These are phyloP conservation scores for Ogataea chonburiensis DNA, from an alignment of 805 yeast species.

Conservation along the genomic window DNA sequence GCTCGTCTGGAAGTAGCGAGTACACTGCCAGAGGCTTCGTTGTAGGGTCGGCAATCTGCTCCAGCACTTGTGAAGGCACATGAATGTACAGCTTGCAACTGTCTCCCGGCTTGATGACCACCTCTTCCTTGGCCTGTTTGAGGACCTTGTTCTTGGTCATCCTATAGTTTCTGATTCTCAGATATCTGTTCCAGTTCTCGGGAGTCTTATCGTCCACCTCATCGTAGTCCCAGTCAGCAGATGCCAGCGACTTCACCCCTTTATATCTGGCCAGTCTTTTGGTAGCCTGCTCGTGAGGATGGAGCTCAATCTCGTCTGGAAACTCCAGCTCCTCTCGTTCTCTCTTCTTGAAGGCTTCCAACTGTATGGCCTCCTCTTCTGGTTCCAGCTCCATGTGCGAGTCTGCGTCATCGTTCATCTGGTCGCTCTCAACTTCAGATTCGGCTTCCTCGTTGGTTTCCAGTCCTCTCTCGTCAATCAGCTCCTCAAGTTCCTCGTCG, in stretches of 20 bases:
- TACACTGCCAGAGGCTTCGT: slow-evolving; percentile 60
- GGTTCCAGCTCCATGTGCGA: slow-evolving; percentile 70
- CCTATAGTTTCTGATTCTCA: slow-evolving; percentile 72
- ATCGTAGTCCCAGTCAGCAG: slow-evolving; percentile 83
- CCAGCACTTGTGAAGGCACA: slow-evolving; percentile 50
- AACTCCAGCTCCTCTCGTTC: slow-evolving; percentile 86
- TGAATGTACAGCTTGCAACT: slow-evolving; percentile 57
- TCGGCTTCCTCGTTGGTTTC: slow-evolving; percentile 39
- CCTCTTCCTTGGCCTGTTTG: slow-evolving; percentile 54
- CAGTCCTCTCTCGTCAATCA: slow-evolving; percentile 41
- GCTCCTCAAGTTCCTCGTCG: slow-evolving; percentile 52
- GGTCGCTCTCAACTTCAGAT: slow-evolving; percentile 42
- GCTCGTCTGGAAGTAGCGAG: slow-evolving; percentile 81
- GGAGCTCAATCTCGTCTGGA: slow-evolving; percentile 92
- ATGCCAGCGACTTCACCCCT: slow-evolving; percentile 80
- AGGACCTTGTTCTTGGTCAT: slow-evolving; percentile 67
- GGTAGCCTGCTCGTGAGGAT: slow-evolving; percentile 71
- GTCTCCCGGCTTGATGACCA: slow-evolving; percentile 60
- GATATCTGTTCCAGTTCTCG: slow-evolving; percentile 68
- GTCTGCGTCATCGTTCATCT: slow-evolving; percentile 42
- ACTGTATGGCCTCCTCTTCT: slow-evolving; percentile 82
- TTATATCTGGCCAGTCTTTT: slow-evolving; percentile 77
- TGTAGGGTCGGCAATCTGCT: slow-evolving; percentile 43
- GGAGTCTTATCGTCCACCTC: slow-evolving; percentile 76
- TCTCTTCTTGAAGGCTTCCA: slow-evolving; percentile 60